phyloP scores from a whole-genome alignment of 345 rosid genomes.

The Odontarrhena argentea region DNA sequence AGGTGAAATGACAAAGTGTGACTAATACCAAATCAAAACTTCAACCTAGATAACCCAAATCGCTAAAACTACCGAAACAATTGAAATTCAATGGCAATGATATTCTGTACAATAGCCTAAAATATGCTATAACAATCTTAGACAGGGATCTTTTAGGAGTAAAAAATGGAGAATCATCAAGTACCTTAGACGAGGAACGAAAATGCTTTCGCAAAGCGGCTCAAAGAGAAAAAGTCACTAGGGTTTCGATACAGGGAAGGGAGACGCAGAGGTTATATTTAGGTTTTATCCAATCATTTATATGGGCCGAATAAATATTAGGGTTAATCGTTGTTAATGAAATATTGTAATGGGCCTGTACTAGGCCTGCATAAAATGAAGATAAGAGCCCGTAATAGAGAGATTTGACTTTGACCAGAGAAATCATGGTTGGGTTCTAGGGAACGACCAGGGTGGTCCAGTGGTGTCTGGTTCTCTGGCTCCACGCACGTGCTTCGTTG shows the following conservation, averaged over 20 bases:
- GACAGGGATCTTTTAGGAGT: background rate
- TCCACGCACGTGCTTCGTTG: conserved; percentile 38
- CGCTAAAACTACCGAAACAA: background rate
- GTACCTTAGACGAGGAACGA: conserved; percentile 29
- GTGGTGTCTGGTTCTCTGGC: conserved; percentile 33
- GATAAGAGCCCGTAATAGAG: conserved; percentile 3
- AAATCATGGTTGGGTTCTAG: conserved; percentile 21
- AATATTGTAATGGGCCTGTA: background rate
- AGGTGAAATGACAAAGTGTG: background rate
- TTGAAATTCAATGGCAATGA: background rate
- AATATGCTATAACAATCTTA: background rate
- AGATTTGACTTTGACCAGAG: conserved; percentile 28
- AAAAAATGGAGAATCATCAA: background rate
- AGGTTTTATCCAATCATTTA: background rate
- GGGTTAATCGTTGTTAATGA: background rate
- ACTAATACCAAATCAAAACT: background rate
- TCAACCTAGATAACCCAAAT: background rate
- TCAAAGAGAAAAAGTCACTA: background rate
- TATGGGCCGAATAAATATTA: conserved; percentile 18
- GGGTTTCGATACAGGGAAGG: background rate
- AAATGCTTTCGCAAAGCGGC: conserved; percentile 34
- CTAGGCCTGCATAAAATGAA: background rate
- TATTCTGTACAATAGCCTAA: background rate
- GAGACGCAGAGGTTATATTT: conserved; percentile 16
- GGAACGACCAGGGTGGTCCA: conserved; percentile 41